phyloP scores from a whole-genome alignment of 1,284 basidiomycete genomes.

The Ceratobasidium sp. region DNA sequence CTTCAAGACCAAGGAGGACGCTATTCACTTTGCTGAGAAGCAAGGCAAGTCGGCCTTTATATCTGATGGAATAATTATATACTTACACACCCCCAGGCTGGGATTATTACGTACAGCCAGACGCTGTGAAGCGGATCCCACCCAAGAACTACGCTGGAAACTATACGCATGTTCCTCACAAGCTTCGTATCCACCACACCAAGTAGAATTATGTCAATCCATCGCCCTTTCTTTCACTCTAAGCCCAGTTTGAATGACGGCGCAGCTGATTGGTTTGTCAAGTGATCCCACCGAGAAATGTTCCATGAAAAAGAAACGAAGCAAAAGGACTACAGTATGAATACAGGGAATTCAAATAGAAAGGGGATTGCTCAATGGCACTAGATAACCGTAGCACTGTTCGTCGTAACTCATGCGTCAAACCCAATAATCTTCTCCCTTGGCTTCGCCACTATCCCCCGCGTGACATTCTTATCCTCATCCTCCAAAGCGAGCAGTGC shows the following conservation, averaged over 20 bases:
- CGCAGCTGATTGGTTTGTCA: slow-evolving; percentile 3
- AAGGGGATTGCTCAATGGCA: slow-evolving; percentile 10
- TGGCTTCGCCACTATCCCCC: slow-evolving; percentile 27
- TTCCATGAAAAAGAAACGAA: background rate
- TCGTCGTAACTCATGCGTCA: slow-evolving; percentile 16
- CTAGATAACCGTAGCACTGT: background rate
- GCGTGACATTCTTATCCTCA: slow-evolving; percentile 28
- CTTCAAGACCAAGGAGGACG: slow-evolving; percentile 90
- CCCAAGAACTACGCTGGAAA: slow-evolving; percentile 94
- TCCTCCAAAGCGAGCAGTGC: slow-evolving; percentile 34
- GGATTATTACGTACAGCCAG: slow-evolving; percentile 65
- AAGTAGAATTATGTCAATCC: slow-evolving; percentile 67
- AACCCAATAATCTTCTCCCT: slow-evolving; percentile 40
- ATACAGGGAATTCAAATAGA: slow-evolving; percentile 26
- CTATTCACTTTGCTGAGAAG: slow-evolving; percentile 91
- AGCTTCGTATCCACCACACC: slow-evolving; percentile 86
- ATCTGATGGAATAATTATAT: background rate
- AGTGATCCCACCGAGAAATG: background rate
- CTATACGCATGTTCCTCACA: slow-evolving; percentile 81
- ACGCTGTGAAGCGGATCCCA: slow-evolving; percentile 73
- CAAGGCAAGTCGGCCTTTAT: slow-evolving; percentile 63
- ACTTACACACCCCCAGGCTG: slow-evolving; percentile 49
- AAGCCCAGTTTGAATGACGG: slow-evolving; percentile 8
- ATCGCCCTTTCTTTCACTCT: slow-evolving; percentile 3
- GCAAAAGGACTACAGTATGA: slow-evolving; percentile 3